phyloP scores from a whole-genome alignment of 2,329 filamentous ascomycete genomes.

The Pseudogymnoascus sp. region DNA sequence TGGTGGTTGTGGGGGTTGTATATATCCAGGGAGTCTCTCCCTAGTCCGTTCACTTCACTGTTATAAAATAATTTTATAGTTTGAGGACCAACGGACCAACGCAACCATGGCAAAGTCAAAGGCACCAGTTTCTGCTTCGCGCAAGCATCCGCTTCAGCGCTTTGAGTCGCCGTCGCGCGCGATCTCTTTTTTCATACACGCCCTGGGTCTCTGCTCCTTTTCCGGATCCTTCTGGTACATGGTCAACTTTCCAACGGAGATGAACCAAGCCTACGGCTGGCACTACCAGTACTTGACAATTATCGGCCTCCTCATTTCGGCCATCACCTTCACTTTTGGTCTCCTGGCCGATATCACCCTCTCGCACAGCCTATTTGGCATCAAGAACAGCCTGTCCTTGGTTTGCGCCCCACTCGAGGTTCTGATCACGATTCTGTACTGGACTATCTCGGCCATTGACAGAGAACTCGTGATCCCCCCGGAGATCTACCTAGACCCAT shows the following conservation, averaged over 20 bases:
- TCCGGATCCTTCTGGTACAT: constrained; percentile 47
- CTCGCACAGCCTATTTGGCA: constrained; percentile 49
- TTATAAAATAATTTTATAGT: not conserved
- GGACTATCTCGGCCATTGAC: constrained; percentile 56
- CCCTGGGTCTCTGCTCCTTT: constrained; percentile 46
- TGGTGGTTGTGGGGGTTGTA: not conserved
- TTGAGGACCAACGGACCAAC: not conserved
- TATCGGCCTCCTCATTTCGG: constrained; percentile 57
- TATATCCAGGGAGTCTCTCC: not conserved
- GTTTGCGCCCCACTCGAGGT: constrained; percentile 63
- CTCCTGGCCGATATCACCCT: constrained; percentile 58
- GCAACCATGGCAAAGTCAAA: constrained; percentile 17
- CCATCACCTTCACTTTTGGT: constrained; percentile 53
- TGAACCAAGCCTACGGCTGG: constrained; percentile 56
- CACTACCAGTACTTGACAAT: constrained; percentile 70
- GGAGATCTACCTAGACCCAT: constrained; percentile 47
- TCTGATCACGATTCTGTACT: constrained; percentile 66
- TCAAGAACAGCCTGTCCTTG: constrained; percentile 62
- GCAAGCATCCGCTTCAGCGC: constrained; percentile 56
- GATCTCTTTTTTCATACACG: constrained; percentile 56
- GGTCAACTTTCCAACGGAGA: constrained; percentile 40
- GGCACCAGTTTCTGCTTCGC: constrained; percentile 12
- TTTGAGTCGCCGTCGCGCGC: constrained; percentile 58
- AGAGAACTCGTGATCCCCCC: constrained; percentile 44
- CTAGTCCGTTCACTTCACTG: not conserved